phyloP scores from a whole-genome alignment of 768 basidiomycete genomes.

The Sporobolomyces phaffii region DNA sequence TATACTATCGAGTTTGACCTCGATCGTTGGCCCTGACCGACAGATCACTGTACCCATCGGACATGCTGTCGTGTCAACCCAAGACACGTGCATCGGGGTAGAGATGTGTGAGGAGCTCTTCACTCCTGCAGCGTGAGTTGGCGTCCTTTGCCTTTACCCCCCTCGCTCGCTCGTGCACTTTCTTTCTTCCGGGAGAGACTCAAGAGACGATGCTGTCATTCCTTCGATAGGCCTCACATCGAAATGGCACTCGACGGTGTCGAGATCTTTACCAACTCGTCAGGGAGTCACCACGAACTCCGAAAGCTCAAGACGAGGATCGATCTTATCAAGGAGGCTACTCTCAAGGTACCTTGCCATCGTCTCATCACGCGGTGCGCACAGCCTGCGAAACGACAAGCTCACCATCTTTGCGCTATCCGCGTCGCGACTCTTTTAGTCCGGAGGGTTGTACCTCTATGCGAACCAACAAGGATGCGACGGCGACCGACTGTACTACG shows the following conservation, averaged over 20 bases:
- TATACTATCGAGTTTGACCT: background rate
- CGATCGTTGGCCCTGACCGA: background rate
- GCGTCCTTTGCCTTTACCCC: background rate
- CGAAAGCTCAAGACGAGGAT: constrained; percentile 88
- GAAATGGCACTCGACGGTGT: constrained; percentile 97
- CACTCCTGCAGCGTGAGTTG: constrained; percentile 80
- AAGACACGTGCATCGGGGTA: constrained; percentile 92
- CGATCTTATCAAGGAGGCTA: constrained; percentile 94
- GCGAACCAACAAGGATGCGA: constrained; percentile 99
- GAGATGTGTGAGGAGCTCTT: constrained; percentile 97
- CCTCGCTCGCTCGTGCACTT: background rate
- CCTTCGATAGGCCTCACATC: constrained; percentile 72
- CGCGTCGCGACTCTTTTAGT: constrained; percentile 50
- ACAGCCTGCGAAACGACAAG: too few relatives aligned
- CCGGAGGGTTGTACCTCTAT: constrained; percentile 94
- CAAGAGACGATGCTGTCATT: too few relatives aligned
- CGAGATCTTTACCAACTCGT: constrained; percentile 98
- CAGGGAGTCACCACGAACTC: constrained; percentile 95
- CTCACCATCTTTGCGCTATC: background rate
- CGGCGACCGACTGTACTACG: constrained; percentile 95
- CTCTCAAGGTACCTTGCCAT: constrained; percentile 62
- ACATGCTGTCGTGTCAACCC: constrained; percentile 84
- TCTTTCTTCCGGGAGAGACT: background rate
- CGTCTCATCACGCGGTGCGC: background rate
- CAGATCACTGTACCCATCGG: constrained; percentile 90